Conservation (phyloP, 1,284 basidiomycete species). For the Melampsora abietis-canadensis region DNA sequence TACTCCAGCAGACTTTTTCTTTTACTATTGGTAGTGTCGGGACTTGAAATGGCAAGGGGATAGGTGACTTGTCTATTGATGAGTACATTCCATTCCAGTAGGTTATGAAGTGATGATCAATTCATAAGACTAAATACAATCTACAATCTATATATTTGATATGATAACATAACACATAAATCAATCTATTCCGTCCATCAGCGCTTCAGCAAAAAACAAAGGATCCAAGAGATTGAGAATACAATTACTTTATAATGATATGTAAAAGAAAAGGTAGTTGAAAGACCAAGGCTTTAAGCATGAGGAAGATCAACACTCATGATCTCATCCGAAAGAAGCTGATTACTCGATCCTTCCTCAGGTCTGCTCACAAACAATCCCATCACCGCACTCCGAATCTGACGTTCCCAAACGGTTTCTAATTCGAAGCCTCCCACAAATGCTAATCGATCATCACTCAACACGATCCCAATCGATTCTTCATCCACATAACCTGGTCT, state of each 20-base stretch:
- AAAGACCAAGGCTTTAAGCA: background rate
- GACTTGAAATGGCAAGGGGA: too few relatives aligned
- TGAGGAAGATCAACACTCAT: background rate
- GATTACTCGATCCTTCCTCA: constrained; percentile 28
- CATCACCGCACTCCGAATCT: constrained; percentile 39
- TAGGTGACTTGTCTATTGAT: too few relatives aligned
- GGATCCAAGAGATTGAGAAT: too few relatives aligned
- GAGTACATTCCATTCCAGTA: too few relatives aligned
- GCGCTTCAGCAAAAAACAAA: too few relatives aligned
- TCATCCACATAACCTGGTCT: constrained; percentile 28
- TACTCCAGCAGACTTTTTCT: too few relatives aligned
- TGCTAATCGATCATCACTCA: constrained; percentile 30
- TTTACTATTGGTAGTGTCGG: too few relatives aligned
- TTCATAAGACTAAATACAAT: too few relatives aligned
- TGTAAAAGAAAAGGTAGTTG: background rate
- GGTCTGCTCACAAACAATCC: constrained; percentile 26
- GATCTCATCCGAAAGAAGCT: constrained; percentile 16
- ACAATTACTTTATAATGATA: background rate
- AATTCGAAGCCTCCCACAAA: constrained; percentile 41
- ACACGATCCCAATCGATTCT: constrained; percentile 24
- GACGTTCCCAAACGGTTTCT: constrained; percentile 36
- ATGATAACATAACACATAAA: too few relatives aligned
- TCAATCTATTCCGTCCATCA: too few relatives aligned
- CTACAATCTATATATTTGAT: too few relatives aligned
- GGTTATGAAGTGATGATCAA: too few relatives aligned